These are phyloP conservation scores for Bruguiera gymnorhiza DNA, from an alignment of 345 rosid species.

Conservation along the genomic window DNA sequence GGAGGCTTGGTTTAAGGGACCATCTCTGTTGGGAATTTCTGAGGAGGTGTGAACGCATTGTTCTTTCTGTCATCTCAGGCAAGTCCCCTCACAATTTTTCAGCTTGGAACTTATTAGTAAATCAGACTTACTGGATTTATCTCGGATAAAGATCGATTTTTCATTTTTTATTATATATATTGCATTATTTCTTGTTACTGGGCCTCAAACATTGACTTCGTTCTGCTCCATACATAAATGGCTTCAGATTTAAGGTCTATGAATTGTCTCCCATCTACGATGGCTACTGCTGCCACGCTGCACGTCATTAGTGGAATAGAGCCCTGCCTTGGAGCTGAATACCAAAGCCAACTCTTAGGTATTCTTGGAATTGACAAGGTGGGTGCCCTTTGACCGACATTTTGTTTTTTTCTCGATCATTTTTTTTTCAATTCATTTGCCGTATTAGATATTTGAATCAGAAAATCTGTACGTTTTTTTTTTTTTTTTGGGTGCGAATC, in stretches of 20 bases:
- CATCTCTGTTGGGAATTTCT: constrained; percentile 68
- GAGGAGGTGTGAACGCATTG: constrained; percentile 55
- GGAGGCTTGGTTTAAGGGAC: constrained; percentile 68
- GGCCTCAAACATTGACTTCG: too few species aligned
- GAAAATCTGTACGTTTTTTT: neutral
- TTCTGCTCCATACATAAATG: neutral
- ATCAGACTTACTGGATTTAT: neutral
- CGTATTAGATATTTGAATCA: constrained; percentile 4
- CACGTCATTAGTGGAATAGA: constrained; percentile 57
- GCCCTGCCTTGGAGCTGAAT: constrained; percentile 41
- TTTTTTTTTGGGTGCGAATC: neutral
- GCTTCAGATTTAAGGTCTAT: constrained; percentile 64
- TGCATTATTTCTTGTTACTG: too few species aligned
- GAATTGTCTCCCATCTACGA: constrained; percentile 63
- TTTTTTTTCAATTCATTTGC: neutral
- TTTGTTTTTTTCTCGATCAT: neutral
- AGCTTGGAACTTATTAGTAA: neutral
- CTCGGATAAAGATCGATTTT: neutral
- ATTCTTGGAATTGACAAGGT: constrained; percentile 64
- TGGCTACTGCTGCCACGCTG: constrained; percentile 89
- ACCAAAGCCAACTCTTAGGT: constrained; percentile 50
- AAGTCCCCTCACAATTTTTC: constrained; percentile 8
- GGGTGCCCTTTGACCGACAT: neutral
- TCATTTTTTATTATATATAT: neutral
- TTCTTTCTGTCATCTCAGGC: constrained; percentile 69